Base-by-base conservation (phyloP, 2,329 filamentous ascomycete genomes). In the Fusarium sp. region DNA sequence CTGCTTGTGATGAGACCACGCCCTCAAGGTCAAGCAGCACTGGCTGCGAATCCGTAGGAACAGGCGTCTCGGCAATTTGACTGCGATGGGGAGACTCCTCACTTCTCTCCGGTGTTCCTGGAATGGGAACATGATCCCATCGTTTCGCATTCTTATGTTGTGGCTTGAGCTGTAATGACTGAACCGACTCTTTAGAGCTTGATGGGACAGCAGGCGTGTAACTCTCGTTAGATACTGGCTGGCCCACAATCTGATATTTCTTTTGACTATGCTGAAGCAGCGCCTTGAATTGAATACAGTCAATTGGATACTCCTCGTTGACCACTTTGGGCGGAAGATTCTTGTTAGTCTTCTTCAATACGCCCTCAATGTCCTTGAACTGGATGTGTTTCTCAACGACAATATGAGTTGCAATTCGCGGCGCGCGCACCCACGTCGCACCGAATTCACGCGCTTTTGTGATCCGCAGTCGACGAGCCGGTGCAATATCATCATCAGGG, bases 401-500 rank as follows among this genome's bases (percentile, higher is more conserved):
- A 47, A 97, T 81, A 78, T 97, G 93, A 1, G 91, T 96, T 17
- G 96, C 86, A 21, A 78, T 78, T 1, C 69, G 77, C 74, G 89
- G 86, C 1, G 83, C 78, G 49, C 83, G 84, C 26, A 88, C 85
- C 89, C 94, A 96, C 1, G 76, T 80, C 2, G 91, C 95, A 42
- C 95, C 95, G 75, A 89, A 89, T 71, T 93, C 89, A 50, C 88
- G 85, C 0, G 91, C 89, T 75, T 90, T 94, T 28, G 85, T 85
- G 51, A 97, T 97, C 6, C 92, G 89, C 58, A 89, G 78, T 54
- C 86, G 87, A 38, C 94, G 86, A 9, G 86, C 82, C 12, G 86
- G 85, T 30, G 89, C 87, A 45, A 91, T 85, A 65, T 95, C 90
- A 66, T 93, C 88, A 68, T 96, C 91, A 0, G 94, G 95, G 7